A percentile compares a stretch with the other conserved stretches of the same genome.
Evolutionary conservation across 2,329 filamentous ascomycete species (phyloP).

Genomic region (Pestalotiopsis sp.): DNA sequence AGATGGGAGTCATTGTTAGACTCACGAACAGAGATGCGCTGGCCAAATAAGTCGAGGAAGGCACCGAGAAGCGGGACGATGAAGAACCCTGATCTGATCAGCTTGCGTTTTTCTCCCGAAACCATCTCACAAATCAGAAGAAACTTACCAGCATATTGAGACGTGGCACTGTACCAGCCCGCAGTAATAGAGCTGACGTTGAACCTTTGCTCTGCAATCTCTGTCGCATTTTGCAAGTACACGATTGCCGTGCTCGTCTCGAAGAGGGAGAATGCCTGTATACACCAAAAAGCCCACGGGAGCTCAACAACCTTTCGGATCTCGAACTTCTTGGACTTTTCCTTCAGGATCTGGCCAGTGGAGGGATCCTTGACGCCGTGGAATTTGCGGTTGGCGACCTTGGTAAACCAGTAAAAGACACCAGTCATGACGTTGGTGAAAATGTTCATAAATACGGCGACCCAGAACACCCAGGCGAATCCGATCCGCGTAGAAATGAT

Average conservation of each 20-base stretch:
- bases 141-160: constrained; percentile 47
- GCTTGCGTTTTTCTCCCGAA: too few species aligned
- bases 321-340: constrained; percentile 61
- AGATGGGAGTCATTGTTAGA: not conserved
- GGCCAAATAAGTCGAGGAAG: constrained; percentile 57
- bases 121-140: too few species aligned
- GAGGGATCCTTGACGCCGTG: constrained; percentile 51
- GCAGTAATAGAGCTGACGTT: constrained; percentile 54
- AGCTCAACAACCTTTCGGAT: constrained; percentile 55
- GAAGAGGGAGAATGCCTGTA: constrained; percentile 58
- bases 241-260: constrained; percentile 57
- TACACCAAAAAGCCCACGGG: constrained; percentile 61
- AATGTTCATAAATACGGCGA: constrained; percentile 63
- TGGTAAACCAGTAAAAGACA: constrained; percentile 58
- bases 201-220: constrained; percentile 62
- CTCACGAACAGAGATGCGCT: constrained; percentile 48
- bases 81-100: constrained; percentile 43
- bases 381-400: constrained; percentile 50
- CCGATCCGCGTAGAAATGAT: constrained; percentile 58
- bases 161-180: constrained; percentile 61
- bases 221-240: constrained; percentile 60
- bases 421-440: constrained; percentile 60
- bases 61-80: constrained; percentile 57
- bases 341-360: constrained; percentile 60
- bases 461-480: constrained; percentile 66